Conservation (phyloP, 2,329 filamentous ascomycete species). For the Rutstroemia sp. region DNA sequence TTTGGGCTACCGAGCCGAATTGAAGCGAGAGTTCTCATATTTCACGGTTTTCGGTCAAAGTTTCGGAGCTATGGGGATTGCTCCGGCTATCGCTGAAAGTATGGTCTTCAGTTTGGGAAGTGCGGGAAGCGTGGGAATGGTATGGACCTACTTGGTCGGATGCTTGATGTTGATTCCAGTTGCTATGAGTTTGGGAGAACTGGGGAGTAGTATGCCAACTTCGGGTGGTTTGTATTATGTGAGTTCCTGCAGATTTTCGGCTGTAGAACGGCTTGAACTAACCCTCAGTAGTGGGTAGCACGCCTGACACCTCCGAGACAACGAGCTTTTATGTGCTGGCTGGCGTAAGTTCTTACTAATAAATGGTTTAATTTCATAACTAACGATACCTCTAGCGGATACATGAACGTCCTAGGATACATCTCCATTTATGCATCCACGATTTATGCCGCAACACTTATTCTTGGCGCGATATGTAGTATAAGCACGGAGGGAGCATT, state of each 20-base stretch:
- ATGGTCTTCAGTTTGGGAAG: constrained; percentile 27
- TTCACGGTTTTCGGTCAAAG: constrained; percentile 28
- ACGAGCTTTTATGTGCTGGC: constrained; percentile 30
- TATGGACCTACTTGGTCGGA: constrained; percentile 28
- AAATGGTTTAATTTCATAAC: not conserved
- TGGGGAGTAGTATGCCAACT: constrained; percentile 29
- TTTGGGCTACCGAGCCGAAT: constrained; percentile 27
- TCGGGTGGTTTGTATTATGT: constrained; percentile 29
- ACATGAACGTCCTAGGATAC: constrained; percentile 30
- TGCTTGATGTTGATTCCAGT: constrained; percentile 28
- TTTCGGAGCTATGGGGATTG: constrained; percentile 30
- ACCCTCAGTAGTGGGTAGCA: constrained; percentile 26
- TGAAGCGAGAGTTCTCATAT: constrained; percentile 29
- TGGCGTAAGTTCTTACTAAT: constrained; percentile 22
- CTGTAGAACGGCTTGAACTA: not conserved
- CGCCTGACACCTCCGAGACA: constrained; percentile 24
- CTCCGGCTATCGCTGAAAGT: constrained; percentile 28
- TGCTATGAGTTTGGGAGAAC: constrained; percentile 26
- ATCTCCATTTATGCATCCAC: constrained; percentile 30
- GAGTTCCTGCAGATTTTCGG: not conserved
- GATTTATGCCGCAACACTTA: constrained; percentile 29
- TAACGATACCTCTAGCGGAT: constrained; percentile 17
- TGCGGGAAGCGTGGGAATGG: constrained; percentile 26
- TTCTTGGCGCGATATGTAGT: constrained; percentile 23
- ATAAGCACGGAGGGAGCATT: constrained; percentile 22